Evolutionary conservation across 2,329 filamentous ascomycete species (phyloP), one percentile per base, ranked within the genome.

Genomic region (Hypoxylon sp.): DNA sequence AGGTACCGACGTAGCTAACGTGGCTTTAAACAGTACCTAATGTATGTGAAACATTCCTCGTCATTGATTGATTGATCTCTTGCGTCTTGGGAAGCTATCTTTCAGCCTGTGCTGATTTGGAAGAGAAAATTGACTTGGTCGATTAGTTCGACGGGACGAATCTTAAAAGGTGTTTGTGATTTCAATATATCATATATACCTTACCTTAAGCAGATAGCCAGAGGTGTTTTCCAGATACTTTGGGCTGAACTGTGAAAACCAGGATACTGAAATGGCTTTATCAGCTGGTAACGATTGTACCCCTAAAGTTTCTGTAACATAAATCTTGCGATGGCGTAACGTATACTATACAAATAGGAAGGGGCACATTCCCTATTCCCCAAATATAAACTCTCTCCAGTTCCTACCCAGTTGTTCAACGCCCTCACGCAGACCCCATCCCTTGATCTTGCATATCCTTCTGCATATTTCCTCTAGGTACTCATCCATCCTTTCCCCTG

Each of bases 401-500:
- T 98, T 99, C 23, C 80, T 81, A 0, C 87, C 89, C 64, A 98
- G 82, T 61, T 80, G 85, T 73, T 79, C 82, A 1, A 93, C 86
- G 0, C 95, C 95, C 3, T 93, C 84, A 48, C 91, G 85, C 63
- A 97, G 78, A 0, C 79, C 77, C 95, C 96, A 98, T 1, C 87
- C 89, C 72, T 94, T 96, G 49, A 94, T 83, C 52, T 86, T 79
- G 75, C 95, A 98, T 4, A 98, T 87, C 66, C 86, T 88, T n/a
- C 90, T 84, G 60, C 91, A 89, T 68, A 94, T 91, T 49, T 92
- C 86, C 76, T 95, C 92, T 11, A 99, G 81, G 65, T 88, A 82
- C 2, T 82, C 80, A 76, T 98, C 96, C 92, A 98, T 97, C 55
- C 85, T 82, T 0, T 89, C 84, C 0, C 96, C 96, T 0, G 95